Conservation (phyloP, 345 rosid species). For the Citrus reticulata region DNA sequence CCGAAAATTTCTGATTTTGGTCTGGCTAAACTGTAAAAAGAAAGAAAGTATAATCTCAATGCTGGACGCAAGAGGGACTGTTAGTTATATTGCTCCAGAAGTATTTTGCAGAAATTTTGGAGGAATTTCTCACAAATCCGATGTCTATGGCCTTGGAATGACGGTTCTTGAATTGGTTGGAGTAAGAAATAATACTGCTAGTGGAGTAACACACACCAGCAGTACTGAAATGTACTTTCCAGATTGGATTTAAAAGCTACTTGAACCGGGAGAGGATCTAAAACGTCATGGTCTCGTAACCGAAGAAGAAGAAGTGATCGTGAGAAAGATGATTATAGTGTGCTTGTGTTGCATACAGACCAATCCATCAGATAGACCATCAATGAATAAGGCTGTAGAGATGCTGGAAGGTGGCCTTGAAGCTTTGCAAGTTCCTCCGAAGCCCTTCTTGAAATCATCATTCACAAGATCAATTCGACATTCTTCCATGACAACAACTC, state of each 20-base stretch:
- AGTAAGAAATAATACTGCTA: neutral
- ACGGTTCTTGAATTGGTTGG: neutral
- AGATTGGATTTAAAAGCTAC: neutral
- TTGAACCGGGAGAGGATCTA: neutral
- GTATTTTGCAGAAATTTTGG: constrained; percentile 18
- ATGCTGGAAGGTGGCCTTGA: constrained; percentile 23
- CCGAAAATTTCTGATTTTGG: constrained; percentile 53
- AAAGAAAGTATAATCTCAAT: constrained; percentile 29
- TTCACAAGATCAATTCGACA: too few species aligned
- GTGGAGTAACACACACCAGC: too few species aligned
- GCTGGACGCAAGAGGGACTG: constrained; percentile 29
- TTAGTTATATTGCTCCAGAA: too few species aligned
- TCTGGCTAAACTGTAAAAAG: constrained; percentile 33
- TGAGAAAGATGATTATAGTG: constrained; percentile 29
- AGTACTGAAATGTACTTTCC: neutral
- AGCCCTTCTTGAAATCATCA: neutral
- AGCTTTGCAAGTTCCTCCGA: constrained; percentile 3
- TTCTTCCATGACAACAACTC: too few species aligned
- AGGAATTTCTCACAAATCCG: constrained; percentile 27
- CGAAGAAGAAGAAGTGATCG: constrained; percentile 4
- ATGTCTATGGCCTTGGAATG: neutral
- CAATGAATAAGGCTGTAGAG: constrained; percentile 32
- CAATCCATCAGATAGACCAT: constrained; percentile 39
- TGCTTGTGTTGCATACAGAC: constrained; percentile 45
- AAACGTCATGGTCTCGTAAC: neutral